phyloP scores from a whole-genome alignment of 257 asterid species.

The Solanum virginianum region DNA sequence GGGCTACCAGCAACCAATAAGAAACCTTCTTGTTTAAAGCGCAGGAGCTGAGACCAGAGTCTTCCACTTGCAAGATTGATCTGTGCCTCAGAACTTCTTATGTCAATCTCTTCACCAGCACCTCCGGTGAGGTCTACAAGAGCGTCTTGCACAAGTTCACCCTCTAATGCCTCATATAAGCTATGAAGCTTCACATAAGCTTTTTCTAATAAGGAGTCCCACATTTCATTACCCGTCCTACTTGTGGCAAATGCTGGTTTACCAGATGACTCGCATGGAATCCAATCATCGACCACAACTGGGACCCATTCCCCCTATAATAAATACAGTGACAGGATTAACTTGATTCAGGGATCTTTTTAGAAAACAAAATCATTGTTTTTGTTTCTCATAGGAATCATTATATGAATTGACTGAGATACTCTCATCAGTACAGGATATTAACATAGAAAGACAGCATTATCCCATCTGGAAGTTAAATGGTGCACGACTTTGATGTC shows the following conservation, averaged over 20 bases:
- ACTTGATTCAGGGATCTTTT: conserved; percentile 52
- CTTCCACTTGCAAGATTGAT: conserved; percentile 98
- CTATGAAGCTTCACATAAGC: conserved; percentile 99
- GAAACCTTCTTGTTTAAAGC: conserved; percentile 92
- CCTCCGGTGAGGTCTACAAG: conserved; percentile 99
- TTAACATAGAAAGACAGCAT: background rate
- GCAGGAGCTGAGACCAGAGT: conserved; percentile 88
- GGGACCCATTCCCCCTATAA: conserved; percentile 99
- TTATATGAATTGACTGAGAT: background rate
- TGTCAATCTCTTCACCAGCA: conserved; percentile 99
- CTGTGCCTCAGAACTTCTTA: conserved; percentile 95
- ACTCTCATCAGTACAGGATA: background rate
- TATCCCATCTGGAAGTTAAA: background rate
- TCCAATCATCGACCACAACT: conserved; percentile 98
- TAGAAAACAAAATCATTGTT: background rate
- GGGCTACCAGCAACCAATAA: conserved; percentile 99
- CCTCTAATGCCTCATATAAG: conserved; percentile 96
- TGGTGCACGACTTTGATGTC: background rate
- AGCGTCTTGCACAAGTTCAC: conserved; percentile 99
- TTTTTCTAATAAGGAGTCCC: conserved; percentile 90
- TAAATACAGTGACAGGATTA: conserved; percentile 7
- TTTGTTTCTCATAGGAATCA: background rate
- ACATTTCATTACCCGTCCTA: conserved; percentile 76
- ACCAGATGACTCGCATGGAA: conserved; percentile 97
- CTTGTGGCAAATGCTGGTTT: conserved; percentile 99